Base-by-base conservation (phyloP, 495 filamentous ascomycete genomes). In the Friedmanniomyces endolithicus region DNA sequence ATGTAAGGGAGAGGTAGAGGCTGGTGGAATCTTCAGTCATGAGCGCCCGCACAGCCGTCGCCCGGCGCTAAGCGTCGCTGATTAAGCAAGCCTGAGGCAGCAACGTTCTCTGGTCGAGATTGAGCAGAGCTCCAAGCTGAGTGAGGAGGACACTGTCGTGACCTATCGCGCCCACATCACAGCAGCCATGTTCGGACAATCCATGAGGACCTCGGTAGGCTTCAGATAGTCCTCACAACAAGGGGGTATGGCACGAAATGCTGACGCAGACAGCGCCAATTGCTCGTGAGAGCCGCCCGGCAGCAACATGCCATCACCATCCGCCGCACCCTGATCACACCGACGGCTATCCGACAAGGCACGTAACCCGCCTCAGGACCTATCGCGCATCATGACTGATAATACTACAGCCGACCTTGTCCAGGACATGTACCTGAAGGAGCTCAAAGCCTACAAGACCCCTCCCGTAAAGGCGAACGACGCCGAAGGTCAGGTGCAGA, bases 341-440 rank as follows among this genome's bases (percentile, higher is more conserved):
- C 86, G 39, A 88, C 85, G 31, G 77, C 82, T 63, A 71, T 78
- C 56, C 80, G 86, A 69, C 76, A 82, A 82, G 85, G 86, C 89
- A 78, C 64, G 73, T 70, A 48, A 53, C 22, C 41, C 39, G 44
- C 55, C 19, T 9, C 16, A 35, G 11, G 2, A 4, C 24, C 55
- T 27, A 22, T 17, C 17, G 17, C 31, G 1, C 6, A 55, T 46
- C 34, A 65, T 65, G 69, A 62, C 25, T 53, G 55, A 20, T 49
- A 31, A 20, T 41, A 34, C 17, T 24, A 47, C 58, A 97, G 94
- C 84, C 74, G 92, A 99, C 73, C 77, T 92, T 60, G 84, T 99
- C 61, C 92, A 95, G 74, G 90, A 96, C 60, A 81, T 99, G 64
- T 99, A 97, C 79, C 84, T 99, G 63, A 80, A 80, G 63, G 90